Evolutionary conservation across 208 protist species (phyloP).

Genomic region (Borovskyia barvae): DNA sequence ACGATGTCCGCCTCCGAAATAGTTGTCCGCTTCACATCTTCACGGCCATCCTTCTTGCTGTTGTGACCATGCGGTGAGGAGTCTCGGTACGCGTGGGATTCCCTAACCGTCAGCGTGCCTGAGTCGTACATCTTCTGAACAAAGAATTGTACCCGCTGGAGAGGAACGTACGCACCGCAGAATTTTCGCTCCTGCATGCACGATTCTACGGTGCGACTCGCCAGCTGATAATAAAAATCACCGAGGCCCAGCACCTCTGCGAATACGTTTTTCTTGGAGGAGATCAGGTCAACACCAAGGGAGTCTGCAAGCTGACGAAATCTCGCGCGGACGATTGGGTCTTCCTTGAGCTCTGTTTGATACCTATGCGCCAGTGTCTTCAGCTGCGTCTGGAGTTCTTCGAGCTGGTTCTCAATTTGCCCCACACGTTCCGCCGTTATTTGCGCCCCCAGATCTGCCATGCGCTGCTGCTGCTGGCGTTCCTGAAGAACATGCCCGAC

Average conservation of each 20-base stretch:
- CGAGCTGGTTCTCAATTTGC: constrained; percentile 76
- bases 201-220: constrained; percentile 72
- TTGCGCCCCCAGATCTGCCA: constrained; percentile 80
- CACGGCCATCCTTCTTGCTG: neutral
- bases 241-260: constrained; percentile 70
- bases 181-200: constrained; percentile 87
- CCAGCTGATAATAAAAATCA: constrained; percentile 87
- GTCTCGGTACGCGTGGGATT: constrained; percentile 1
- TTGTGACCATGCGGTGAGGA: neutral
- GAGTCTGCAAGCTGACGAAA: constrained; percentile 88
- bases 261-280: constrained; percentile 87
- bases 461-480: constrained; percentile 69
- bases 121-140: constrained; percentile 67
- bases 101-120: constrained; percentile 13
- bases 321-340: constrained; percentile 78
- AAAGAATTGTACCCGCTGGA: constrained; percentile 50
- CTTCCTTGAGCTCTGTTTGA: constrained; percentile 70
- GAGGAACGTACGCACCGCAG: constrained; percentile 78
- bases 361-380: constrained; percentile 55
- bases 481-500: constrained; percentile 81
- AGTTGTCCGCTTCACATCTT: constrained; percentile 18
- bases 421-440: constrained; percentile 83
- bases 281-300: constrained; percentile 83
- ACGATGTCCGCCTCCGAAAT: constrained; percentile 72
- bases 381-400: constrained; percentile 68